Conservation (phyloP, 805 yeast species). For the Teunomyces funiuensis region DNA sequence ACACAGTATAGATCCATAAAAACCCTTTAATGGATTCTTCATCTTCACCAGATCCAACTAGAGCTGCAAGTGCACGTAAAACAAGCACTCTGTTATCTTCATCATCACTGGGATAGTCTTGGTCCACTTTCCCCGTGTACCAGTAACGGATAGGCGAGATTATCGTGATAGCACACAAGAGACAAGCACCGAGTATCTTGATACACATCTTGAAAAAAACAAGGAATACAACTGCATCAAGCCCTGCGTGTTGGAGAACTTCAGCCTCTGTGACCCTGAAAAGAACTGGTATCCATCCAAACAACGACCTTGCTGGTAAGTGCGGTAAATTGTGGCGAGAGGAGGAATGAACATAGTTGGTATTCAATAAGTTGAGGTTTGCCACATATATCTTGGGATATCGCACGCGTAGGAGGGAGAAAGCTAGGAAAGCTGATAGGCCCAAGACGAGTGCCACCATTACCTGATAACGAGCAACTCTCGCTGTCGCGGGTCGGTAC, state of each 20-base stretch:
- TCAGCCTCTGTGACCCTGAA: conserved; percentile 68
- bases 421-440: conserved; percentile 59
- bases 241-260: conserved; percentile 83
- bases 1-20: conserved; percentile 82
- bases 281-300: conserved; percentile 80
- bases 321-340: conserved; percentile 56
- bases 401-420: conserved; percentile 66
- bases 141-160: conserved; percentile 84
- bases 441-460: conserved; percentile 72
- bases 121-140: conserved; percentile 76
- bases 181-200: conserved; percentile 59
- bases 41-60: conserved; percentile 11
- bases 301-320: conserved; percentile 55
- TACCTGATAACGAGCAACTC: conserved; percentile 78
- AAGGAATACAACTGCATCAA: conserved; percentile 90
- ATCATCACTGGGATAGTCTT: conserved; percentile 22
- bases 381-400: conserved; percentile 88
- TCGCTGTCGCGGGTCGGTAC: conserved; percentile 20
- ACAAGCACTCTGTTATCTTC: conserved; percentile 13
- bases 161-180: conserved; percentile 67
- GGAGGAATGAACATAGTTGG: conserved; percentile 41
- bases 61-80: background rate
- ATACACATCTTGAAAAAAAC: conserved; percentile 91
- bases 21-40: conserved; percentile 49
- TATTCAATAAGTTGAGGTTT: conserved; percentile 52